Percentiles rank a stretch among this genome's conserved stretches.
Evolutionary conservation across 2,329 filamentous ascomycete species (phyloP).

Genomic region (Fusarium haematococcum): DNA sequence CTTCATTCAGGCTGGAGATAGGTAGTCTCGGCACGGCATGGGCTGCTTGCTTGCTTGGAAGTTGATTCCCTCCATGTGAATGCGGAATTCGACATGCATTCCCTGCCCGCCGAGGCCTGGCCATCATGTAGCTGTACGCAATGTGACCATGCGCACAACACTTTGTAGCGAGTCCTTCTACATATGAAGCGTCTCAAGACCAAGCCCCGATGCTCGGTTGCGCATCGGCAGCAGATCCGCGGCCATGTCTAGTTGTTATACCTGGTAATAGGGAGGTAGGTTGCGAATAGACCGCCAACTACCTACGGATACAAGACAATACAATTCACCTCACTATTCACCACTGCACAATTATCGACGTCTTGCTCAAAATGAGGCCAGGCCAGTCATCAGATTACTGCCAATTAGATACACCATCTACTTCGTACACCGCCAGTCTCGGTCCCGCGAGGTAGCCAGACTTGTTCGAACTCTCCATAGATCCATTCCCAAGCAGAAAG

Average conservation of each 20-base stretch:
- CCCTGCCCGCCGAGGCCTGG: neutral
- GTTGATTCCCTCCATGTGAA: neutral
- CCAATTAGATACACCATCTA: conserved; percentile 20
- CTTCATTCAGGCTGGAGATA: neutral
- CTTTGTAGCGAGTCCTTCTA: neutral
- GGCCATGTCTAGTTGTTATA: neutral
- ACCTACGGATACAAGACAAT: neutral
- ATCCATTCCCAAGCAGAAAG: conserved; percentile 17
- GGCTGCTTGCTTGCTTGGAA: neutral
- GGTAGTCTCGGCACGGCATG: neutral
- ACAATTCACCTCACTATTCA: neutral
- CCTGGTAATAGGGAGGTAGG: neutral
- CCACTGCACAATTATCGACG: neutral
- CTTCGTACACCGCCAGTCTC: conserved; percentile 42
- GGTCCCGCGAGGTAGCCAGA: conserved; percentile 42
- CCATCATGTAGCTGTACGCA: neutral
- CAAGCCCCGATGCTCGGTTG: neutral
- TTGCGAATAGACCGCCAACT: neutral
- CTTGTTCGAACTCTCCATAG: conserved; percentile 12
- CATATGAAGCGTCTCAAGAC: neutral
- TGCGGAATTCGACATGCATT: neutral
- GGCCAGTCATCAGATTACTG: conserved; percentile 33
- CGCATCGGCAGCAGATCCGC: neutral
- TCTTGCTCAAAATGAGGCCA: conserved; percentile 24
- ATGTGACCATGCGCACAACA: neutral